These are phyloP conservation scores for Solanum lignicaule DNA, from an alignment of 257 asterid species.

Conservation along the genomic window DNA sequence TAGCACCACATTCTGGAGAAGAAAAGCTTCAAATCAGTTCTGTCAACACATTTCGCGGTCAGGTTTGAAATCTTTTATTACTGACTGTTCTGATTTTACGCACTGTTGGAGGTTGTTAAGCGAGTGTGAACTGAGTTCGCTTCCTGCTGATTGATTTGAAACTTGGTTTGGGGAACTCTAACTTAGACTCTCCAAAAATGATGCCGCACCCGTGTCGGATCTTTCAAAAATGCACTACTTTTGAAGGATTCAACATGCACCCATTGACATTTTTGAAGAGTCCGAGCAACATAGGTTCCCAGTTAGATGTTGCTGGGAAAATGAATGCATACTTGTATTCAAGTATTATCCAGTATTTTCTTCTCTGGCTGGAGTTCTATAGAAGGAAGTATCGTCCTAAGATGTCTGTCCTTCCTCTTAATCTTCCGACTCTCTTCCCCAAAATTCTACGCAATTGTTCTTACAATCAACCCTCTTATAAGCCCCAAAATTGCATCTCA, in stretches of 20 bases:
- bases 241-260: too few species aligned
- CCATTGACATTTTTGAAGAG: too few species aligned
- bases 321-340: not conserved
- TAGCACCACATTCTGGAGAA: not conserved
- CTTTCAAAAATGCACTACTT: too few species aligned
- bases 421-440: not conserved
- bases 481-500: not conserved
- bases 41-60: not conserved
- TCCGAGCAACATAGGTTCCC: not conserved
- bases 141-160: not conserved
- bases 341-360: not conserved
- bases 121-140: not conserved
- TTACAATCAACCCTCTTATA: not conserved
- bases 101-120: not conserved
- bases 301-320: not conserved
- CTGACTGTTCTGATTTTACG: not conserved
- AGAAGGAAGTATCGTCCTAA: not conserved
- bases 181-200: too few species aligned
- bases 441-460: not conserved
- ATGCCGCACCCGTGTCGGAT: too few species aligned
- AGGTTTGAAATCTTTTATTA: not conserved
- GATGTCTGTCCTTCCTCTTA: not conserved
- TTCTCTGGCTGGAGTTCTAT: not conserved
- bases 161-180: not conserved
- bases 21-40: not conserved